Conservation (phyloP, 1,139 yeast genomes). For the Pichia sp. region DNA sequence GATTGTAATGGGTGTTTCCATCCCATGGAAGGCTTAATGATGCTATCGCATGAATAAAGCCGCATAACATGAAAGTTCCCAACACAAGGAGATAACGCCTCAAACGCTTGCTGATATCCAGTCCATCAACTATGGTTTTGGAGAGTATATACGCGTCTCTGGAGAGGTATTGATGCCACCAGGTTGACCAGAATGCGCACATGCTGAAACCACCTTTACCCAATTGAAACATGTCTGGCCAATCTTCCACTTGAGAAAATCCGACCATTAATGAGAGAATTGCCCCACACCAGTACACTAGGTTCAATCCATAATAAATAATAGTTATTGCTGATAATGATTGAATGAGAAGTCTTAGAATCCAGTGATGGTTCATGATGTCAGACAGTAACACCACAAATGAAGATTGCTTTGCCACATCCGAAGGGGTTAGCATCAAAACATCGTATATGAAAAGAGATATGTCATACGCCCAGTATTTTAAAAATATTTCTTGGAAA, state of each 20-base stretch:
- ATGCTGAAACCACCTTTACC: slow-evolving; percentile 6
- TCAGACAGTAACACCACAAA: not conserved
- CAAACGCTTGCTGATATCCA: not conserved
- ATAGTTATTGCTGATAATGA: no score
- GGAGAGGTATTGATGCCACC: slow-evolving; percentile 14
- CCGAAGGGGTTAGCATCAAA: slow-evolving; percentile 6
- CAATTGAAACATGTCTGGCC: slow-evolving; percentile 8
- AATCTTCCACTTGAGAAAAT: slow-evolving; percentile 6
- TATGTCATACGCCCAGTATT: no score
- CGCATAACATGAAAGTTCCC: slow-evolving; percentile 4
- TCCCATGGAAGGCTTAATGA: slow-evolving; percentile 3
- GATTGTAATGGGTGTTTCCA: not conserved
- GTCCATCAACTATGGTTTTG: not conserved
- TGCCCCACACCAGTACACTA: slow-evolving; percentile 5
- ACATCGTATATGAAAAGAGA: no score
- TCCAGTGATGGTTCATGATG: no score
- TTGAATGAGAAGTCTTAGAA: no score
- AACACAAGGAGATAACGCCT: not conserved
- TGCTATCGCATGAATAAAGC: slow-evolving; percentile 3
- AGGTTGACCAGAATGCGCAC: slow-evolving; percentile 8
- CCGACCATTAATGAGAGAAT: slow-evolving; percentile 1
- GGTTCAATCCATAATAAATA: slow-evolving; percentile 10
- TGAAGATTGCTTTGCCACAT: slow-evolving; percentile 2
- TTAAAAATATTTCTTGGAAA: slow-evolving; percentile 4
- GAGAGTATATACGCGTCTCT: slow-evolving; percentile 6